Base-by-base conservation (phyloP, 805 yeast species). In the Groenewaldozyma salmanticensis region DNA sequence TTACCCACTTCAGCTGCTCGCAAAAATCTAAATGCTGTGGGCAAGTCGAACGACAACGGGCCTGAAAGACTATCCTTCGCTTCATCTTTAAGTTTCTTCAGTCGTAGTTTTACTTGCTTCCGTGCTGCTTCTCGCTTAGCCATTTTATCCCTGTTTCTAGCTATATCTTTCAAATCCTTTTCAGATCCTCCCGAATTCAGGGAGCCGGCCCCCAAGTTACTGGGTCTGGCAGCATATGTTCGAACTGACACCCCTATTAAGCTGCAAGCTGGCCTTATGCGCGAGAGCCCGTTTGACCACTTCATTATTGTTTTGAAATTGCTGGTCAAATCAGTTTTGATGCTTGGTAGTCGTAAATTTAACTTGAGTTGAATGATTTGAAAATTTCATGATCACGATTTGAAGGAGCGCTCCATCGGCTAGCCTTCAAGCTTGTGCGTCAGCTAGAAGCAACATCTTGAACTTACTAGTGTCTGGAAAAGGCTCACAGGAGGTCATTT, bases 1-100 rank as follows among this genome's bases (percentile, higher is more conserved):
- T 82, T 76, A 4, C 98, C 97, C 4, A 87, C 94, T 60, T 87
- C 96, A 4, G 87, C 76, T 0, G 97, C 95, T 48, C 96, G 71
- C 42, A 90, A 58, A 55, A 78, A 87, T 52, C 82, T 71, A 59
- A 86, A 60, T 1, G 96, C 96, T 22, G 65, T 61, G 4, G 82
- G 74, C 5, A 86, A 68, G 38, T 75, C 78, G 81, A 83, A 76
- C 55, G 76, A 80, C 41, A 81, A 65, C 1, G 88, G 88, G 48
- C 61, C 57, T 50, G 63, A 44, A 69, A 71, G 46, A 59, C 79
- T 55, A 31, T 52, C 54, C 40, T 62, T 60, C 34, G 75, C 73
- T 41, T 62, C 61, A 19, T 54, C 43, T 40, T 57, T 51, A 40
- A 55, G 52, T 37, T 44, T 45, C 31, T 48, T 46, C 34, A 52